Evolutionary conservation across 169 alveolate genomes (phyloP), one percentile per base, ranked within the genome.

Genomic region (Plasmodium vivax): DNA sequence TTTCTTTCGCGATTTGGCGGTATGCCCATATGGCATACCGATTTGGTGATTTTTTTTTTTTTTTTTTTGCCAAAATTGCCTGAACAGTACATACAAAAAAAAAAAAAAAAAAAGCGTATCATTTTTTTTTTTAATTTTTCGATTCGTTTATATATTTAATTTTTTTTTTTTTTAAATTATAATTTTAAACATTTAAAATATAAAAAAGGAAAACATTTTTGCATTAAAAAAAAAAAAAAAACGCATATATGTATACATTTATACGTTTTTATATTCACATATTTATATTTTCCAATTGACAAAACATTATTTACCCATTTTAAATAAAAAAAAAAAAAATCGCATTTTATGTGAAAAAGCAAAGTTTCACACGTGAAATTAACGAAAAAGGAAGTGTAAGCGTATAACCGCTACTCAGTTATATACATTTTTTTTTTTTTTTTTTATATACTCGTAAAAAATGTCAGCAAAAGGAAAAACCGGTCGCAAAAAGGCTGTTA

Each of bases 401-500:
- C 62, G 23, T 51, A 51, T 51, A 51, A 12, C 19, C 62, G 5
- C 7, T 51, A 51, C 62, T 51, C 62, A 51, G 14, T 51, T 51
- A 51, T 51, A 51, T 51, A 12, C 10, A 45, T 12, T 47, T 6
- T 10, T 47, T 51, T 51, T 14, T 47, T 47, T 47, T 51, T 51
- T 51, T 51, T 51, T 51, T 51, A 14, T 51, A 51, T 2, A 51
- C 62, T 51, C 62, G 62, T 47, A 41, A 83, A 93, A 85, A 85
- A 94, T 94, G 96, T 95, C 96, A 71, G 96, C 96, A 81, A 97
- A 97, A 84, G 98, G 97, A 84, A 95, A 96, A 93, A 96, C 97
- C 58, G 99, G 99, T 94, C 97, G 98, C 83, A 97, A 97, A 91
- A 97, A 97, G 95, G 93, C 98, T 90, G 97, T 95, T 58, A 97